Evolutionary conservation across 345 rosid genomes (phyloP).

Genomic region (Populus davidiana): DNA sequence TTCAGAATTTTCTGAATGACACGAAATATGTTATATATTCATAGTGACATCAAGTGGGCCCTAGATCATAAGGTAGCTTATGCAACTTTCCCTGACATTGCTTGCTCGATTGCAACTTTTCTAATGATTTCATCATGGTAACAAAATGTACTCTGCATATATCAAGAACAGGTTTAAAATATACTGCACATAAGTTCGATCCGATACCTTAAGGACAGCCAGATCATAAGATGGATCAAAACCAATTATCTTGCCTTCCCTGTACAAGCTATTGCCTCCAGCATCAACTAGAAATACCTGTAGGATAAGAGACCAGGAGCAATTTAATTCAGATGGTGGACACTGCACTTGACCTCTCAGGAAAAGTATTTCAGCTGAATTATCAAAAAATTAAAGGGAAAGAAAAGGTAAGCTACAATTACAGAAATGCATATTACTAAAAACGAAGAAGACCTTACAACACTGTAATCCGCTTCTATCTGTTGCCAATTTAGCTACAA

Average conservation of each 20-base stretch:
- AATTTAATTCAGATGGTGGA: neutral
- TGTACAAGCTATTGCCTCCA: conserved; percentile 55
- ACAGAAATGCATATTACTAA: neutral
- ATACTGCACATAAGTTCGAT: neutral
- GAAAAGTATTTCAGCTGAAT: neutral
- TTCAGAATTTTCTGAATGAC: too few relatives aligned
- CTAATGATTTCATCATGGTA: neutral
- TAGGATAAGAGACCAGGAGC: neutral
- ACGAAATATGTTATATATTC: neutral
- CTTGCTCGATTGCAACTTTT: neutral
- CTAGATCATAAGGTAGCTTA: neutral
- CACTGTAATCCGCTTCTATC: conserved; percentile 66
- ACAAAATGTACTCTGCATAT: neutral
- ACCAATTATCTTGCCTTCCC: conserved; percentile 66
- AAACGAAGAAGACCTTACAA: conserved; percentile 61
- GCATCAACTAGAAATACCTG: conserved; percentile 70
- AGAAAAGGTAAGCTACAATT: neutral
- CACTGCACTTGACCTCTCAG: neutral
- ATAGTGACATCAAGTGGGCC: neutral
- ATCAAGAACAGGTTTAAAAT: neutral
- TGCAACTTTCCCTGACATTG: neutral
- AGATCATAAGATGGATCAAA: conserved; percentile 76
- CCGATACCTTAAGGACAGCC: conserved; percentile 70
- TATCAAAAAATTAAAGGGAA: neutral
- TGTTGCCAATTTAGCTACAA: conserved; percentile 69